phyloP scores from a whole-genome alignment of 139 green algal species.

The Coelastrella sp. region DNA sequence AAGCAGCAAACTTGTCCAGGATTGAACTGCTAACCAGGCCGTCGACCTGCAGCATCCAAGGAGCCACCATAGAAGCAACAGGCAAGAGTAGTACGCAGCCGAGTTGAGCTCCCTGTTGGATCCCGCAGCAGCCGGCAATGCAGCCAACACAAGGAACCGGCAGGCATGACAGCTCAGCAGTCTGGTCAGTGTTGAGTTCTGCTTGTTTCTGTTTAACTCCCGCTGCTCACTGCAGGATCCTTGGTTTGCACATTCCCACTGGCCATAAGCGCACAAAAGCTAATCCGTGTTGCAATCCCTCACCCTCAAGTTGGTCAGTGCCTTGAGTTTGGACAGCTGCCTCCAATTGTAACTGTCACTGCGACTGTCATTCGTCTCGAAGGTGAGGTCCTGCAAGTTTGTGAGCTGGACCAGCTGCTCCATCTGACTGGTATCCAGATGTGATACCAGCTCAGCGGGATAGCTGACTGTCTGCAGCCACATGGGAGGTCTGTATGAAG shows the following conservation, averaged over 20 bases:
- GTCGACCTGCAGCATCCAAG: neutral
- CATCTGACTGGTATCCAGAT: neutral
- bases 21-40: neutral
- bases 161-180: neutral
- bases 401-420: slow-evolving; percentile 1
- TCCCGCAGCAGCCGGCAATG: neutral
- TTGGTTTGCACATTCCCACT: neutral
- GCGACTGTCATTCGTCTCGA: neutral
- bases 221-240: neutral
- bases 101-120: neutral
- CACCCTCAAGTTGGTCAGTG: neutral
- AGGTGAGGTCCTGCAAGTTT: neutral
- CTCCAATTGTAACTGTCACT: neutral
- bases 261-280: neutral
- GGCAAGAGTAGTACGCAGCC: neutral
- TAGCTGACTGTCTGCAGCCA: neutral
- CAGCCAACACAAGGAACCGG: neutral
- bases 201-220: neutral
- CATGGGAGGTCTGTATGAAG: neutral
- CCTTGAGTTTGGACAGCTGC: slow-evolving; percentile 30
- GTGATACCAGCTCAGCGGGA: neutral
- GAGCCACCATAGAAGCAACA: no score
- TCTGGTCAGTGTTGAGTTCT: neutral
- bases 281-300: neutral
- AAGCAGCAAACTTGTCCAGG: neutral